A percentile compares a stretch with the other conserved stretches of the same genome.
phyloP scores from a whole-genome alignment of 2,329 filamentous ascomycete genomes.

The Pestalotiopsis sp. region DNA sequence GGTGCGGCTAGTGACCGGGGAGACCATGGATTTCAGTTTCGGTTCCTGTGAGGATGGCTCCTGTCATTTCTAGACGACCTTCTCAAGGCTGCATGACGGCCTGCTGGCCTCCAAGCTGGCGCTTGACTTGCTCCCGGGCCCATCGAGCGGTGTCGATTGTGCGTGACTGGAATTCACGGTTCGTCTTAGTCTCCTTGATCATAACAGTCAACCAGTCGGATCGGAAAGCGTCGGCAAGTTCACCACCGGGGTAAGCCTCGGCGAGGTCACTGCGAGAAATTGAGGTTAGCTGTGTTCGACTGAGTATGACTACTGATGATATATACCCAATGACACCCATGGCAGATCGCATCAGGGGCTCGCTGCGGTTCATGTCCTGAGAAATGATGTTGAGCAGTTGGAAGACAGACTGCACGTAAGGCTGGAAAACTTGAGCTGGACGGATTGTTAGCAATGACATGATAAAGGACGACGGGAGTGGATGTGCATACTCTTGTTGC shows the following conservation, averaged over 20 bases:
- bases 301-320: background rate
- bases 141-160: conserved; percentile 95
- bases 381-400: conserved; percentile 80
- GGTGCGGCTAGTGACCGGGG: conserved; percentile 10
- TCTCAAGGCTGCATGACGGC: conserved; percentile 55
- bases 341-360: conserved; percentile 86
- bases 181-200: conserved; percentile 89
- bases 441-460: conserved; percentile 26
- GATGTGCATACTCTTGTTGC: conserved; percentile 66
- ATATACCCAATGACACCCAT: conserved; percentile 97
- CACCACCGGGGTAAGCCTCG: conserved; percentile 88
- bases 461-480: background rate
- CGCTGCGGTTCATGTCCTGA: conserved; percentile 83
- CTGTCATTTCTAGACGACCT: background rate
- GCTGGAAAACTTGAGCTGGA: conserved; percentile 69
- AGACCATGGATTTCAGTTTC: background rate
- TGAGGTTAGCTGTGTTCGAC: background rate
- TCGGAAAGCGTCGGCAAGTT: conserved; percentile 82
- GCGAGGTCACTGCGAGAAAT: conserved; percentile 73
- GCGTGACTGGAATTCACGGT: conserved; percentile 80
- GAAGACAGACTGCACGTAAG: conserved; percentile 85
- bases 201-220: conserved; percentile 87
- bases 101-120: conserved; percentile 66
- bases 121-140: conserved; percentile 97
- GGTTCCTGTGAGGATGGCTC: background rate